phyloP scores from a whole-genome alignment of 2,329 filamentous ascomycete genomes.

The Hypoxylon sp. region DNA sequence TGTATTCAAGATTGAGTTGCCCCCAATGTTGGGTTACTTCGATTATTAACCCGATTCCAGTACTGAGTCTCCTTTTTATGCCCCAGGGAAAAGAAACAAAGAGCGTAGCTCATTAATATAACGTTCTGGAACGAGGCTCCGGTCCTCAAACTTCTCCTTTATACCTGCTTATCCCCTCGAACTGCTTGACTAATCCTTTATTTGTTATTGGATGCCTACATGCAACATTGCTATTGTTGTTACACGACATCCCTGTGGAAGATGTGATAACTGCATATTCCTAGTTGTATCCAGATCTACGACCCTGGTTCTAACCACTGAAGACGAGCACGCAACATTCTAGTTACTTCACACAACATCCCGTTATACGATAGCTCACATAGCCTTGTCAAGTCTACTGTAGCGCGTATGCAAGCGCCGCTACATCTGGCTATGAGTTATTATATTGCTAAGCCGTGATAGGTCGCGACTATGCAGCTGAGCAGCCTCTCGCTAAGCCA shows the following conservation, averaged over 20 bases:
- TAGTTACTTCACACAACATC: constrained; percentile 4
- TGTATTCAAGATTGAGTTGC: not conserved
- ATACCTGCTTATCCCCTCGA: constrained; percentile 9
- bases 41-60: not conserved
- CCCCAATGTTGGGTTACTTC: not conserved
- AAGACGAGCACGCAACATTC: constrained; percentile 12
- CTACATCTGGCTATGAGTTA: not conserved
- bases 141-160: not conserved
- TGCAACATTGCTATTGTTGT: not conserved
- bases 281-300: constrained; percentile 20
- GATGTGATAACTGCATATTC: constrained; percentile 15
- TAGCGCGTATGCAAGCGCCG: constrained; percentile 10
- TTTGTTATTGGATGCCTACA: constrained; percentile 14
- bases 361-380: not conserved
- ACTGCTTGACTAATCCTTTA: constrained; percentile 22
- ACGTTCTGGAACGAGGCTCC: not conserved
- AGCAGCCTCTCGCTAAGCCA: not conserved
- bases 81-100: not conserved
- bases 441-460: not conserved
- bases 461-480: not conserved
- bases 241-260: not conserved
- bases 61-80: not conserved
- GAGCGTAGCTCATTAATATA: not conserved
- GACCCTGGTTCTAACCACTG: not conserved
- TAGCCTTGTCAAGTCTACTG: not conserved